Evolutionary conservation across 768 basidiomycete genomes (phyloP), one percentile per base, ranked within the genome.

Genomic region (Chalciporus piperatus): DNA sequence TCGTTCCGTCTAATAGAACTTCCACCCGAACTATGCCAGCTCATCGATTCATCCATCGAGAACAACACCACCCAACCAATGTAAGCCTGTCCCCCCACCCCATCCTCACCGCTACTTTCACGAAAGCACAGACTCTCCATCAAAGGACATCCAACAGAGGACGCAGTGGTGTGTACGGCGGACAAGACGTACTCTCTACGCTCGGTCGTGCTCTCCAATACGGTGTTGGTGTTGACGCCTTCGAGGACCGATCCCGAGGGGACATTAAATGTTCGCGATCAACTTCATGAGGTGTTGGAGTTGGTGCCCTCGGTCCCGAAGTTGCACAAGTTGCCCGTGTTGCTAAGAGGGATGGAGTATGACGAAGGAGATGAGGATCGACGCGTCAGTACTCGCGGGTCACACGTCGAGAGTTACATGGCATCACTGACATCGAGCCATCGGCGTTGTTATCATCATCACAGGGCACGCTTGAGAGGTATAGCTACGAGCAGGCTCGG

Each of bases 201-300:
- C 49, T 88, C 93, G 0, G 85, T 98, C n/a, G 77, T 79, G 9
- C 74, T 97, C 42, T 97, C 94, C 16, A 98, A 98, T 68, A 86
- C 92, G 0, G 71, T 95, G 30, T 74, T 94, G 12, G 79, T 98
- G 40, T 75, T 89, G 53, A 83, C 84, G 3, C 73, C 83, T 16
- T 71, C 75, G 2, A 64, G 71, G 35, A 57, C 60, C 3, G 56
- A 64, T 40, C 57, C 65, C 2, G 64, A 71, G 17, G 74, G 79
- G 41, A 69, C 72, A 2, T 73, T 90, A 10, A 79, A 87, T 47
- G 85, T 97, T 46, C 81, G 86, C 46, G 90, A 93, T 57, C 85
- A 87, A 58, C 72, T 93, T 28, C 85, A 83, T 59, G 87, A 97
- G 59, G 77, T 98, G 43, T 70, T 98, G 44, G 97, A 99, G 68